Evolutionary conservation across 257 asterid species (phyloP).

Genomic region (Solanum clarkiae): DNA sequence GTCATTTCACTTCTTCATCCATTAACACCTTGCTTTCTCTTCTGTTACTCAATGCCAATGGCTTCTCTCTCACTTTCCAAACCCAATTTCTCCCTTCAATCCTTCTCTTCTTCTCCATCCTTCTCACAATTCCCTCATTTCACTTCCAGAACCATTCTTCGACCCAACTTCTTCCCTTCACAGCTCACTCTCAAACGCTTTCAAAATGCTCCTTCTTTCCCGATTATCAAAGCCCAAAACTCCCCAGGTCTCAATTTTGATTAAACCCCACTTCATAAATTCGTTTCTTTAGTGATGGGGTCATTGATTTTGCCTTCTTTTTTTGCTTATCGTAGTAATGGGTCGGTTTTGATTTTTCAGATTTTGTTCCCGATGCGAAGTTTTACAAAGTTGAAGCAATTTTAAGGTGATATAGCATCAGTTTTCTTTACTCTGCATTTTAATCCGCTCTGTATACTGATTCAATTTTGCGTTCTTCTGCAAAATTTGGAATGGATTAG

Average conservation of each 20-base stretch:
- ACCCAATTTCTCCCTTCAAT: background rate
- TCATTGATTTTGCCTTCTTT: background rate
- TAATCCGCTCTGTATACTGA: background rate
- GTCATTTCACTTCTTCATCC: background rate
- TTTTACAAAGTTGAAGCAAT: slow-evolving; percentile 92
- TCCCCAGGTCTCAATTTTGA: slow-evolving; percentile 20
- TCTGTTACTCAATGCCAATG: background rate
- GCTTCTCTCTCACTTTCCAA: background rate
- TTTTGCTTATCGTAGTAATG: background rate
- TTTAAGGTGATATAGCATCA: slow-evolving; percentile 38
- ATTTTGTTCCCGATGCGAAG: slow-evolving; percentile 53
- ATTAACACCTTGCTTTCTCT: background rate
- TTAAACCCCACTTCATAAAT: background rate
- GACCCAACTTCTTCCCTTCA: slow-evolving; percentile 10
- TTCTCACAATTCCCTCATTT: slow-evolving; percentile 2
- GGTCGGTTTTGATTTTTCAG: slow-evolving; percentile 18
- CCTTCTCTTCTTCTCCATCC: background rate
- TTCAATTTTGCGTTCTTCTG: slow-evolving; percentile 4
- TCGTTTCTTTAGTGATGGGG: background rate
- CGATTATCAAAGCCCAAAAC: slow-evolving; percentile 33
- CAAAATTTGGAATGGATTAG: slow-evolving; percentile 25
- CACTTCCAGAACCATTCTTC: slow-evolving; percentile 11
- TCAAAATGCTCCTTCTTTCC: slow-evolving; percentile 11
- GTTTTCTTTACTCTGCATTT: background rate
- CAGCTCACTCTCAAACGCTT: slow-evolving; percentile 12